phyloP scores from a whole-genome alignment of 2,329 filamentous ascomycete species.

The Exophiala viscosa region DNA sequence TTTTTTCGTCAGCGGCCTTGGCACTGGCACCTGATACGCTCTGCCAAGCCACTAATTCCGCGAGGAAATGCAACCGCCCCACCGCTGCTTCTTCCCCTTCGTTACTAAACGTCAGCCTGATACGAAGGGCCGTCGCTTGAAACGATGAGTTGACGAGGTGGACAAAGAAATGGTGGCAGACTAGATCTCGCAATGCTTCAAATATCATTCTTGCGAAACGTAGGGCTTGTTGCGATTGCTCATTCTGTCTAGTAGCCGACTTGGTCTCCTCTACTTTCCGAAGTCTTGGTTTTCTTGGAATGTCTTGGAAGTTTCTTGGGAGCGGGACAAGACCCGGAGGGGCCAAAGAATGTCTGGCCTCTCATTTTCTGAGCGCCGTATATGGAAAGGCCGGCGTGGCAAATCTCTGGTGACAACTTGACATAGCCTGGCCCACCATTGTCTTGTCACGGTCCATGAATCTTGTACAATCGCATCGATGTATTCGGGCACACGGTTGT shows the following conservation, averaged over 20 bases:
- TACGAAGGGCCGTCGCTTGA: too few species aligned
- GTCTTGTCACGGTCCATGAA: too few species aligned
- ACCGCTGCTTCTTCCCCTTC: not conserved
- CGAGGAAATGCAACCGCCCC: constrained; percentile 1
- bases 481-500: too few species aligned
- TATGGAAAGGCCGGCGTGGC: not conserved
- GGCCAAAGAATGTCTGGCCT: not conserved
- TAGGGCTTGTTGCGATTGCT: too few species aligned
- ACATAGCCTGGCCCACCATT: not conserved
- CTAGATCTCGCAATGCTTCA: too few species aligned
- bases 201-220: too few species aligned
- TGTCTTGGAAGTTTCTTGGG: constrained; percentile 19
- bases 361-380: not conserved
- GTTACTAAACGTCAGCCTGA: not conserved
- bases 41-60: constrained; percentile 14
- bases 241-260: too few species aligned
- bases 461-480: too few species aligned
- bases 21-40: constrained; percentile 15
- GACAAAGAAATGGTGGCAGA: too few species aligned
- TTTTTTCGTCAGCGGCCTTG: constrained; percentile 18
- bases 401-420: not conserved
- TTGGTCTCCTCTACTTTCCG: not conserved
- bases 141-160: too few species aligned
- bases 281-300: constrained; percentile 19
- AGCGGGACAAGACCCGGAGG: constrained; percentile 16